These are phyloP conservation scores for Rhodotorula sphaerocarpa DNA, from an alignment of 768 basidiomycete species.

Conservation along the genomic window DNA sequence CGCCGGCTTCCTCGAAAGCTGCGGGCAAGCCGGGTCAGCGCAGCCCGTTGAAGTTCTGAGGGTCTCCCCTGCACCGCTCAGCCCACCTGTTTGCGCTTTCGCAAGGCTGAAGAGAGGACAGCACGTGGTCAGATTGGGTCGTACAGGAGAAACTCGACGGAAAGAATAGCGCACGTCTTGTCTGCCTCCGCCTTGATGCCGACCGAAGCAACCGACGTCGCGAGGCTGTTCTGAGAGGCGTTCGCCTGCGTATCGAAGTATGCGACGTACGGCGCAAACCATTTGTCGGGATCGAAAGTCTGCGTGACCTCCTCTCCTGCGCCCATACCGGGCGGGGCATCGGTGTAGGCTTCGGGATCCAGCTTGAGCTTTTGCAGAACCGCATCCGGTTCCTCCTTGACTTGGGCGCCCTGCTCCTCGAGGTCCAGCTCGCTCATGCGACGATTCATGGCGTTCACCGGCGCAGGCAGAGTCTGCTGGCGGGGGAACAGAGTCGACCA, in stretches of 20 bases:
- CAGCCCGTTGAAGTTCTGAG: too few species aligned
- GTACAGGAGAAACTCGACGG: too few species aligned
- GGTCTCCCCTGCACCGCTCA: too few species aligned
- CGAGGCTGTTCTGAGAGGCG: conserved; percentile 53
- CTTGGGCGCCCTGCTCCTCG: background rate
- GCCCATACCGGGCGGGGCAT: background rate
- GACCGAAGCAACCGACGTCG: background rate
- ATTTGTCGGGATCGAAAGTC: conserved; percentile 7
- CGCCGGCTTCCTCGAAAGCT: conserved; percentile 59
- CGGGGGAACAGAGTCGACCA: background rate
- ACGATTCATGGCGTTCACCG: background rate
- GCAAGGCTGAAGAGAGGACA: conserved; percentile 1
- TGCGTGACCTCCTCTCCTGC: background rate
- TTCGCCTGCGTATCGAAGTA: conserved; percentile 78
- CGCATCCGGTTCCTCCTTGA: background rate
- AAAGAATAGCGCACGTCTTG: conserved; percentile 50
- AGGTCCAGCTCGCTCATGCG: background rate
- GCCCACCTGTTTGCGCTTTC: conserved; percentile 1
- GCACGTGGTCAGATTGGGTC: background rate
- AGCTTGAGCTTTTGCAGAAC: background rate
- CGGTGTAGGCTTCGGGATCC: background rate
- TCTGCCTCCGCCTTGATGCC: conserved; percentile 49
- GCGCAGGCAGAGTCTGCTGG: background rate
- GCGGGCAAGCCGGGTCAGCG: background rate
- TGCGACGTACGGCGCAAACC: conserved; percentile 20